Base-by-base conservation (phyloP, 1,284 basidiomycete species). In the Sanghuangporus baumii region DNA sequence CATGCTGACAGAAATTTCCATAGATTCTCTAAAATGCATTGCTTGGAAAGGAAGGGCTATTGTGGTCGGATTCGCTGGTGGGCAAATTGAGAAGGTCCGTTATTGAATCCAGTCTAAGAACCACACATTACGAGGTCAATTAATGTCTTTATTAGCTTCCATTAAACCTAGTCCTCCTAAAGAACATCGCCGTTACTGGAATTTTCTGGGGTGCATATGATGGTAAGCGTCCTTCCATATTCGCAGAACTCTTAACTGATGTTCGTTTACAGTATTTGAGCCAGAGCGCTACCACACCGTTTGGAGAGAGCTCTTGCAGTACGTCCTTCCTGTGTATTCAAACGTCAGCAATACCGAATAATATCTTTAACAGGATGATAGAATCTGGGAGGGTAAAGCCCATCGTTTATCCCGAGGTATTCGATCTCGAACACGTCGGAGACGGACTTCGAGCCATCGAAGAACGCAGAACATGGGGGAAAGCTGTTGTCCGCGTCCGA, bases 1-100 rank as follows among this genome's bases (percentile, higher is more conserved):
- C 12, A 16, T 37, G 52, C 3, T 54, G 20, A 66, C 68, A 4
- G 7, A 67, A 70, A 36, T 51, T 16, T 4, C 26, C 26, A 31
- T 58, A 88, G 90, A 92, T 70, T 86, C 83, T 36, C 72, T 97
- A 64, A 96, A 96, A 74, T 96, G 93, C 72, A 93, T 96, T 63
- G 92, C 91, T 1, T 98, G 94, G 89, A 96, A 96, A 74, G 94
- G 94, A 1, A 84, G 96, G 12, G 87, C 93, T 3, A 71, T 98
- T 20, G 91, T 98, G 31, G 89, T 99, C 59, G 96, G 96, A 16
- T 96, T 97, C 74, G 94, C 92, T 6, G 89, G 85, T 9, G 93
- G 95, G 9, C 74, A 78, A 7, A 97, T 98, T 66, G 96, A 98
- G 73, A 94, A 94, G 76, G 91, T 93, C 57, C 23, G 74, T 63